Evolutionary conservation across 2,329 filamentous ascomycete genomes (phyloP), one percentile per base, ranked within the genome.

Genomic region (Neophaeococcomyces aloes): DNA sequence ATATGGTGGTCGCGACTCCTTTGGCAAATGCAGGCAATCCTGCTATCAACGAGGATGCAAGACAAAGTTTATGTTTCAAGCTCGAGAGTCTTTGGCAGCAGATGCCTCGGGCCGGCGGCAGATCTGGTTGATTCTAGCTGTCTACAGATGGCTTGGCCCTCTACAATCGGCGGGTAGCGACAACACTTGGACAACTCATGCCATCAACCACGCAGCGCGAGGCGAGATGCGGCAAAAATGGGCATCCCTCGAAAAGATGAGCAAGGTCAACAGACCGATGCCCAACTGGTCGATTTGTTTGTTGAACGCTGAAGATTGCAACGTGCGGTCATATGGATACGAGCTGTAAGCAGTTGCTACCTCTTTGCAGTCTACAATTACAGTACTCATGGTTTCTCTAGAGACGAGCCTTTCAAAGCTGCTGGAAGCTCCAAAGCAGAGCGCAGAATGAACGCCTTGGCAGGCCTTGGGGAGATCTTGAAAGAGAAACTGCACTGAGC

Each of bases 21-120:
- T 45, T 5, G 44, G 46, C 14, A 54, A 50, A 37, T 56, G 53
- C 40, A 56, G 52, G 41, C 52, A 52, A 13, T 43, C 47, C 13
- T 56, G 53, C 38, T 56, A 48, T 38, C 49, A 43, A n/a, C 46
- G 52, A 18, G 50, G 50, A 1, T 56, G 53, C 30, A 52, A 48
- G 39, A 56, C 52, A 23, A 47, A 53, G 34, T 56, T 54, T 44
- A 56, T 56, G 53, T 56, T 56, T 45, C 53, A 56, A 33, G 34
- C 52, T 7, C 45, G 52, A n/a, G 53, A 56, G 34, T 50, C 47
- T 32, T 39, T 54, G 10, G 43, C 50, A 4, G 52, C 53, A 3
- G 53, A 56, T 44, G 48, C 44, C 7, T 53, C 52, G n/a, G 53
- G 53, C 2, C 39, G 53, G 25, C 44, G 50, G 8, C 53, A 56